Evolutionary conservation across 2,329 filamentous ascomycete species (phyloP).

Genomic region (Corinectria fuckeliana): DNA sequence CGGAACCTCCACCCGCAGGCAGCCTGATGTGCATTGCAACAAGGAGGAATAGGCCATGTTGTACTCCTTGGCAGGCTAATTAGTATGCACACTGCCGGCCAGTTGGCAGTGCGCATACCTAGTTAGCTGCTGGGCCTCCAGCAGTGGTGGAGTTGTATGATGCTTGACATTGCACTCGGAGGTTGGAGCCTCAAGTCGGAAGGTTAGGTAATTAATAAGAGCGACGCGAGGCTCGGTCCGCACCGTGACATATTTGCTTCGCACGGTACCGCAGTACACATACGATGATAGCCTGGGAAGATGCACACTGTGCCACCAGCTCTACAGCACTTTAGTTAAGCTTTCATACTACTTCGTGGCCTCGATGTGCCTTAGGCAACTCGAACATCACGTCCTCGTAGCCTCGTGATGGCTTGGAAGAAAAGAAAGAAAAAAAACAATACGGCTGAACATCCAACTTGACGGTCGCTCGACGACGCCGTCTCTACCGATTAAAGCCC

Average conservation of each 20-base stretch:
- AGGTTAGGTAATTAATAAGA: slow-evolving; percentile 5
- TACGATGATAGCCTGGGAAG: background rate
- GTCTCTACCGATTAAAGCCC: no score
- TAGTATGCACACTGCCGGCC: slow-evolving; percentile 9
- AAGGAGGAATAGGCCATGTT: slow-evolving; percentile 1
- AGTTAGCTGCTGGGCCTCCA: background rate
- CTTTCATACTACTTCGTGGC: background rate
- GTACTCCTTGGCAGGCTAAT: no score
- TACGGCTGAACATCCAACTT: background rate
- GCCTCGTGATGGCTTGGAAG: background rate
- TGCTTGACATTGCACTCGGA: background rate
- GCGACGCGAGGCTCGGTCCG: slow-evolving; percentile 16
- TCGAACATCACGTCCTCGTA: background rate
- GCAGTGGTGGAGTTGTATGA: background rate
- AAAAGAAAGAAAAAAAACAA: background rate
- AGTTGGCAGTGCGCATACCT: slow-evolving; percentile 2
- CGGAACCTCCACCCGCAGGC: slow-evolving; percentile 10
- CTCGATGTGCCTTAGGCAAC: background rate
- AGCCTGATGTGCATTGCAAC: slow-evolving; percentile 2
- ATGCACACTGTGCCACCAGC: slow-evolving; percentile 3
- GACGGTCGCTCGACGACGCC: background rate
- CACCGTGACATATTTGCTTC: background rate
- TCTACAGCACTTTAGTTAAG: background rate
- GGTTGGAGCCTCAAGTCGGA: slow-evolving; percentile 6
- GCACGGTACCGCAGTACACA: background rate